Evolutionary conservation across 2,329 filamentous ascomycete genomes (phyloP), one percentile per base, ranked within the genome.

Genomic region (Neopestalotiopsis sp.): DNA sequence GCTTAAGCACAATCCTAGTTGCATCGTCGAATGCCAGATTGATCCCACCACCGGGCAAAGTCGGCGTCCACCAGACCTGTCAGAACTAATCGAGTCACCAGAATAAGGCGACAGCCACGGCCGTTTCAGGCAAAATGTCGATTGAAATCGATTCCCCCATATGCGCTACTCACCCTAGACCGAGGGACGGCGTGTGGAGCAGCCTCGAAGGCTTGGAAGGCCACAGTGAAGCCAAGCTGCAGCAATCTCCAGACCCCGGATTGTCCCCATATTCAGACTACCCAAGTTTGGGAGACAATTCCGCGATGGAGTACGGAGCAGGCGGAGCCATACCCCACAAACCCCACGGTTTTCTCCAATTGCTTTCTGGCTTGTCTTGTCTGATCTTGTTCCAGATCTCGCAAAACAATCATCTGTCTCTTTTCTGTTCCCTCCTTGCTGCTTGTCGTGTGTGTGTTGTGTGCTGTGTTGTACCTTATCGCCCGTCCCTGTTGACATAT

Each of bases 261-360:
- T 57, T 66, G 42, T 34, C 60, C 40, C 42, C 45, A 52, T 52
- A 52, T 52, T 52, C 45, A 52, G 45, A 65, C 13, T 34, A 45
- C n/a, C 63, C 32, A 66, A 28, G 42, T n/a, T 40, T 49, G 24
- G 34, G 62, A 57, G 45, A 28, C 42, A 66, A 58, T 66, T 42
- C 63, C 63, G 56, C 56, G 34, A 32, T 67, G 65, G 65, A 67
- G 69, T 71, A 52, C 45, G 45, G n/a, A 52, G 45, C 17, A 52
- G 45, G 45, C 45, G 45, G 45, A 52, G 45, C 34, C 45, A 71
- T 72, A 72, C 71, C 72, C 73, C 70, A 73, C 71, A 72, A 52
- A 69, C 69, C 72, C 73, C 69, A 69, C 70, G 72, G 72, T 70
- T 60, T 71, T 74, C 72, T 73, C 73, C 72, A 73, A 72, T 52